Conservation (phyloP, 2,329 filamentous ascomycete genomes). For the Mycogone perniciosa region DNA sequence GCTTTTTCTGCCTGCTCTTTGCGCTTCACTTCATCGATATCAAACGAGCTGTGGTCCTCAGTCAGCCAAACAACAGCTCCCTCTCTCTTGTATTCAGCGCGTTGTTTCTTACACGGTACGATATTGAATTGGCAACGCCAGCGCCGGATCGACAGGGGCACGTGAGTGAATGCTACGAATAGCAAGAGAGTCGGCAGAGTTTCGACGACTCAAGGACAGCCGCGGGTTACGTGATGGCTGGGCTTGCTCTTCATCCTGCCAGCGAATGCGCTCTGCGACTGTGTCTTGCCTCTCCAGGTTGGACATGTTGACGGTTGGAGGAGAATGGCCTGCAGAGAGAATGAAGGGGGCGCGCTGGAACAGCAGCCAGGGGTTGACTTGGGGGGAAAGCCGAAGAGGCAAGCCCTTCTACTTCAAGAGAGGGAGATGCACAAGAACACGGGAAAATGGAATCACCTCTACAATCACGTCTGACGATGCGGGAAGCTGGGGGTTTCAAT, state of each 20-base stretch:
- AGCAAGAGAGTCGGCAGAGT: slow-evolving; percentile 34
- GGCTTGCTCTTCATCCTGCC: slow-evolving; percentile 32
- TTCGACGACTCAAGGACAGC: slow-evolving; percentile 14
- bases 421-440: background rate
- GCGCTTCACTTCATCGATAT: slow-evolving; percentile 50
- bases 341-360: background rate
- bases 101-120: slow-evolving; percentile 41
- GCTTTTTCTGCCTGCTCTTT: slow-evolving; percentile 33
- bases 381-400: background rate
- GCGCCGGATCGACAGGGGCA: slow-evolving; percentile 19
- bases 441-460: background rate
- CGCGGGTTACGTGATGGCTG: slow-evolving; percentile 17
- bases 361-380: background rate
- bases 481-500: background rate
- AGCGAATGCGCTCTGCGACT: slow-evolving; percentile 27
- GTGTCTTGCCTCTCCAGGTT: slow-evolving; percentile 13
- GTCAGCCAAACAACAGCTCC: slow-evolving; percentile 11
- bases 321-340: background rate
- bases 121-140: slow-evolving; percentile 46
- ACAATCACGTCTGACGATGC: background rate
- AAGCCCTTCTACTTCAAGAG: background rate
- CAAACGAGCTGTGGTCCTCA: slow-evolving; percentile 34
- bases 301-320: background rate
- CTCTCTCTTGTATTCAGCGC: background rate
- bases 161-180: slow-evolving; percentile 33